phyloP scores from a whole-genome alignment of 2,329 filamentous ascomycete species.

The Fusarium gaditjirri region DNA sequence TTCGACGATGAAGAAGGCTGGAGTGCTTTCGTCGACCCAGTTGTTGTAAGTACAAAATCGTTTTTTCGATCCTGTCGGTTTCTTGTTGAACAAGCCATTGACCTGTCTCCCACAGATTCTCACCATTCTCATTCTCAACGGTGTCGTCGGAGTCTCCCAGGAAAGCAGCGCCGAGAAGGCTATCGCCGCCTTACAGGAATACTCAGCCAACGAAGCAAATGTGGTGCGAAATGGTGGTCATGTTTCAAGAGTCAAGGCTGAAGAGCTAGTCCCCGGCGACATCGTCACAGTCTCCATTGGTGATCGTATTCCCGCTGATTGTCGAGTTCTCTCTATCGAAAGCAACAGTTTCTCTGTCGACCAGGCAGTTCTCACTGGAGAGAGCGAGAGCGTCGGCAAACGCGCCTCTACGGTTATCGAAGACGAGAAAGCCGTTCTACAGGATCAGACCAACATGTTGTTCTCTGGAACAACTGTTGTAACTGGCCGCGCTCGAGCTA shows the following conservation, averaged over 20 bases:
- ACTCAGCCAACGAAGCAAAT: slow-evolving; percentile 97
- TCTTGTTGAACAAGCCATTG: slow-evolving; percentile 11
- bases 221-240: slow-evolving; percentile 84
- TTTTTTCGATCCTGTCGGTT: not conserved
- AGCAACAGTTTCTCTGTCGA: slow-evolving; percentile 98
- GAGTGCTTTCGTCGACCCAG: slow-evolving; percentile 96
- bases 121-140: slow-evolving; percentile 95
- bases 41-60: slow-evolving; percentile 74
- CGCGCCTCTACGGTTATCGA: slow-evolving; percentile 73
- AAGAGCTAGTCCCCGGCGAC: slow-evolving; percentile 95
- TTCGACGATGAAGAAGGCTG: slow-evolving; percentile 94
- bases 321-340: slow-evolving; percentile 86
- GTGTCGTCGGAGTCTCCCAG: slow-evolving; percentile 96
- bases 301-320: slow-evolving; percentile 94
- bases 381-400: slow-evolving; percentile 97
- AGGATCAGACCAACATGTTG: slow-evolving; percentile 97
- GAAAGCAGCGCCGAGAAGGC: slow-evolving; percentile 99
- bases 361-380: slow-evolving; percentile 95
- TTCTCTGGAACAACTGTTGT: slow-evolving; percentile 99
- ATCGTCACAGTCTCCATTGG: slow-evolving; percentile 89
- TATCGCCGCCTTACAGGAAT: slow-evolving; percentile 97
- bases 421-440: slow-evolving; percentile 89
- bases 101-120: slow-evolving; percentile 72
- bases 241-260: slow-evolving; percentile 87
- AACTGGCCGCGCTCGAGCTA: slow-evolving; percentile 88